phyloP scores from a whole-genome alignment of 2,329 filamentous ascomycete species.

The Sarocladium strictum region DNA sequence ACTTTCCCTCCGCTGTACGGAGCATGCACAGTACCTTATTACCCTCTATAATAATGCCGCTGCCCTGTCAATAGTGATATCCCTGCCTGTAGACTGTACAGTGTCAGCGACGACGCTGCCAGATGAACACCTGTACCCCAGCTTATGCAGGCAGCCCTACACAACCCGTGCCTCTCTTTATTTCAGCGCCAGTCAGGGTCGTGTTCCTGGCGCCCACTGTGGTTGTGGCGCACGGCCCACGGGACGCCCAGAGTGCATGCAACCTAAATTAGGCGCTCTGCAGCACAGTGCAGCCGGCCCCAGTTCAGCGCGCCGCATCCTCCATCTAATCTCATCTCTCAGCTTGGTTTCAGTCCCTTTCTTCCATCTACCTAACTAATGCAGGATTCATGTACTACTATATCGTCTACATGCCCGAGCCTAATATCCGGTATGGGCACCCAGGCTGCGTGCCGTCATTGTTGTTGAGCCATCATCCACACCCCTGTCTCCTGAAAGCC shows the following conservation, averaged over 20 bases:
- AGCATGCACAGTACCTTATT: too few species aligned
- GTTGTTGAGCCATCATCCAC: too few species aligned
- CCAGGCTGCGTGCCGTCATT: too few species aligned
- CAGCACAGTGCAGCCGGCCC: background rate
- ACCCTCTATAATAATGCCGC: too few species aligned
- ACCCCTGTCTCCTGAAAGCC: background rate
- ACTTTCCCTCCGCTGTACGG: background rate
- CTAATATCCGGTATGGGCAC: too few species aligned
- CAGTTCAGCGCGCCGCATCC: background rate
- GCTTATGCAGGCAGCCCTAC: background rate
- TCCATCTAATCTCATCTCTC: background rate
- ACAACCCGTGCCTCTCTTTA: background rate
- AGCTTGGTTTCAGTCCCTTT: background rate
- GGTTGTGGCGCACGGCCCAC: background rate
- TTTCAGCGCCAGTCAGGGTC: background rate
- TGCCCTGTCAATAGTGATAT: too few species aligned
- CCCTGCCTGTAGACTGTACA: too few species aligned
- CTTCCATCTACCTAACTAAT: too few species aligned
- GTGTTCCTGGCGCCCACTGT: background rate
- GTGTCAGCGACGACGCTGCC: background rate
- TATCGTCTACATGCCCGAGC: too few species aligned
- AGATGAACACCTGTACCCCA: background rate
- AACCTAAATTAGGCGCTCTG: background rate
- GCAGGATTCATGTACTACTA: too few species aligned
- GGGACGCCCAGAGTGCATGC: slow-evolving; percentile 5